Evolutionary conservation across 306 rosid genomes (phyloP), one percentile per base, ranked within the genome.

Genomic region (barrel medic (Medicago truncatula)): DNA sequence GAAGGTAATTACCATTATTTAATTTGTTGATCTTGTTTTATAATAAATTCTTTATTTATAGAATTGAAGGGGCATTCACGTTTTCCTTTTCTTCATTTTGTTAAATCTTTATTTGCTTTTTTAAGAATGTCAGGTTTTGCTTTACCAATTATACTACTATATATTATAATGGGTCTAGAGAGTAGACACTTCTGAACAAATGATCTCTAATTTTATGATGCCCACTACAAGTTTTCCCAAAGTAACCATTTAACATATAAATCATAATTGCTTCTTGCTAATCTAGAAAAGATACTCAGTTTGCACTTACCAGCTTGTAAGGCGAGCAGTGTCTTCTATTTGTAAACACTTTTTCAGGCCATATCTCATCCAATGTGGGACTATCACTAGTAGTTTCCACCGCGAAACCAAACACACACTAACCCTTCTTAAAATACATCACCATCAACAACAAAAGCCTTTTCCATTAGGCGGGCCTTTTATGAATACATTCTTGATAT

Each of bases 1-100:
- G n/a, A 90, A 85, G 96, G 97, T 92, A 78, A 71, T 76, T 60
- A 6, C 77, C 47, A 50, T 61, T 39, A 60, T 72, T 47, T 56
- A 62, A 67, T 50, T 41, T 74, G 67, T 64, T 64, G 21, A 52
- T 76, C 64, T 67, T 84, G 74, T 75, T 75, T 40, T 63, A 8
- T 14, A 44, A 65, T 65, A 43, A 50, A 61, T 73, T 43, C 12
- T 64, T 8, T 7, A 12, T 64, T 79, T 61, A 50, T 47, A 58
- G 63, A 77, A 81, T 39, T 74, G 67, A 57, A 56, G 46, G 18
- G 3, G 67, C 15, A 57, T 39, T 52, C 63, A n/a, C 43, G 7
- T 61, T 71, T 34, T 20, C 11, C 65, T 53, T 38, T 28, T 69
- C 16, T 60, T 60, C 67, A 28, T 15, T 41, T 52, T 16, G 16